These are phyloP conservation scores for Marasmius fiardii DNA, from an alignment of 1,284 basidiomycete genomes.

Conservation along the genomic window DNA sequence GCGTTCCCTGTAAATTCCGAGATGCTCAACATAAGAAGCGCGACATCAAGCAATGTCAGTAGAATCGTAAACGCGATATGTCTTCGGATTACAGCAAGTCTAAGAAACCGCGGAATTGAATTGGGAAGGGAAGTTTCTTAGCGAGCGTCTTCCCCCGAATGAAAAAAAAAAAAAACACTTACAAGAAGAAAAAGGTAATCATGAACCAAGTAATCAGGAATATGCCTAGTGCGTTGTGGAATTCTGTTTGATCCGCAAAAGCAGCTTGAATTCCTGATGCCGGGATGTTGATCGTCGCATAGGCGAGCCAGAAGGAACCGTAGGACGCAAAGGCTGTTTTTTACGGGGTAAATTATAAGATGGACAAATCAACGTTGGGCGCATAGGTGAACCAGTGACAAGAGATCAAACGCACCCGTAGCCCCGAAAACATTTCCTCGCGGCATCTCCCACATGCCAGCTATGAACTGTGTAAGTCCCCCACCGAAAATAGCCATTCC, in stretches of 20 bases:
- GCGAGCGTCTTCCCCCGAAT: neutral
- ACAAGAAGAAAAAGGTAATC: conserved; percentile 23
- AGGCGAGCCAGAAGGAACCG: conserved; percentile 81
- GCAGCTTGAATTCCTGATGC: conserved; percentile 54
- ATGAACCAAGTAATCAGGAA: conserved; percentile 69
- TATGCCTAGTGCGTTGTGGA: conserved; percentile 60
- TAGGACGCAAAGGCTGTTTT: conserved; percentile 62
- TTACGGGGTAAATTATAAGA: neutral
- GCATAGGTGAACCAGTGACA: too few relatives aligned
- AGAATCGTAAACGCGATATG: conserved; percentile 10
- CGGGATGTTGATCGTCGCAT: conserved; percentile 63
- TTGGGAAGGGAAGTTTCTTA: too few relatives aligned
- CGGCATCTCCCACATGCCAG: conserved; percentile 82
- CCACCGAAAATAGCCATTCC: conserved; percentile 83
- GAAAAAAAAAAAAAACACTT: conserved; percentile 9
- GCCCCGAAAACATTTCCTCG: conserved; percentile 69
- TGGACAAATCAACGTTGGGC: too few relatives aligned
- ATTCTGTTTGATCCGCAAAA: conserved; percentile 40
- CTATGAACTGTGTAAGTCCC: conserved; percentile 75
- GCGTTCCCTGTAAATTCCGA: conserved; percentile 31
- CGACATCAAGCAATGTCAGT: conserved; percentile 50
- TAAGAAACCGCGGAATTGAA: neutral
- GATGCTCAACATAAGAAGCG: conserved; percentile 51
- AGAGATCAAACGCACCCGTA: conserved; percentile 50
- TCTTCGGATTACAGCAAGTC: conserved; percentile 11